Conservation (phyloP, 2,329 filamentous ascomycete genomes). For the Pseudocercospora cruenta region DNA sequence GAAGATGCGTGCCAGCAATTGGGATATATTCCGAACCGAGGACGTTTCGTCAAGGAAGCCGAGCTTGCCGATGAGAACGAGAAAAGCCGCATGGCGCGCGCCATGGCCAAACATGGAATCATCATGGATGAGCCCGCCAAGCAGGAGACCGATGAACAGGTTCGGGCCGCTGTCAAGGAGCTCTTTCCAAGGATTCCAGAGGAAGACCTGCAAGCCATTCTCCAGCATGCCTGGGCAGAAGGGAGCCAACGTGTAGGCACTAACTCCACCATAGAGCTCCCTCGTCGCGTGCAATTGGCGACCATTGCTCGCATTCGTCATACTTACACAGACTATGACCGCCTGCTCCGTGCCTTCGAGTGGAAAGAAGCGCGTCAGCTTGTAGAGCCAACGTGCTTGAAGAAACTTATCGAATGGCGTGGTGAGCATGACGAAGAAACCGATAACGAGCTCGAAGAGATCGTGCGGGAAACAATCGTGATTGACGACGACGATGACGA, state of each 20-base stretch:
- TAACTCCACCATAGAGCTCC: constrained; percentile 56
- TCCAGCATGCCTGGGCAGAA: constrained; percentile 64
- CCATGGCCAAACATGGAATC: constrained; percentile 42
- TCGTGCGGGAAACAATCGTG: constrained; percentile 66
- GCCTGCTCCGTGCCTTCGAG: constrained; percentile 54
- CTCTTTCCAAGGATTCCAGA: constrained; percentile 66
- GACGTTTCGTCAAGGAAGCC: constrained; percentile 33
- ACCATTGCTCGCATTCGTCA: constrained; percentile 66
- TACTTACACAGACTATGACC: constrained; percentile 65
- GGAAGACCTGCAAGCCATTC: constrained; percentile 60
- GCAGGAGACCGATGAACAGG: constrained; percentile 52
- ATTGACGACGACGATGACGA: constrained; percentile 64
- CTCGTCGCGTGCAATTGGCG: constrained; percentile 63
- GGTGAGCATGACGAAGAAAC: constrained; percentile 58
- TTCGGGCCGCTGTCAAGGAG: constrained; percentile 62
- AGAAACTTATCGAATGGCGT: constrained; percentile 64
- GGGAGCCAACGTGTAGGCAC: constrained; percentile 63
- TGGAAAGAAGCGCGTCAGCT: constrained; percentile 59
- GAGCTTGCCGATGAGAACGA: constrained; percentile 30
- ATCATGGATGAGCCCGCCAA: constrained; percentile 29
- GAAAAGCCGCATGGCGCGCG: constrained; percentile 37
- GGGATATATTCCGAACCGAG: constrained; percentile 45
- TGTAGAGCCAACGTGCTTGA: constrained; percentile 60
- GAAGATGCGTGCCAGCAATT: constrained; percentile 59
- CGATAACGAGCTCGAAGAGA: constrained; percentile 59